Evolutionary conservation across 495 filamentous ascomycete species (phyloP), one percentile per base, ranked within the genome.

Genomic region (Podospora fimiseda): DNA sequence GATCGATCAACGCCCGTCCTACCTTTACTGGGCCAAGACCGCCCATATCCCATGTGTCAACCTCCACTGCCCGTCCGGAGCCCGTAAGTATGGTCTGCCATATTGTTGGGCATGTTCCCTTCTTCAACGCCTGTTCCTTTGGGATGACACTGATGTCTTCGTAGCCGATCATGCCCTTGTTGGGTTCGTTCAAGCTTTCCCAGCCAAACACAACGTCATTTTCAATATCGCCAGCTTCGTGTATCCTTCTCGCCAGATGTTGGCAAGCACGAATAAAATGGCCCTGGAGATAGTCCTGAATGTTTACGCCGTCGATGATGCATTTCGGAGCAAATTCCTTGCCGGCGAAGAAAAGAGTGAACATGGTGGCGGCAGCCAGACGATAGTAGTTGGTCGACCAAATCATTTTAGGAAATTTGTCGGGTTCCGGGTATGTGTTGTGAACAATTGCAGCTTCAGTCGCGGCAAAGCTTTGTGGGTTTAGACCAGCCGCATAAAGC

Each of bases 371-470:
- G 48, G 88, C 89, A 5, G 85, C 90, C 21, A 96, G 74, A 38
- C 94, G 84, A 43, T 81, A 86, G 61, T 98, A 98, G 61, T 98
- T 97, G 19, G 93, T 98, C 43, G 91, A 89, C 93, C 93, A 98
- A 18, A 96, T 90, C 93, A 98, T 98, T 70, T 97, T 97, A 2
- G 93, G 94, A 62, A 93, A 98, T 2, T 83, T 77, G 3, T 82
- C 82, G 15, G 90, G 89, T 33, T 95, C 78, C n/a, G 89, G 85
- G 60, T 87, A 96, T 0, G 87, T 92, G 61, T 97, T 98, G 41
- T 98, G 93, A 20, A 98, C 92, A 40, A 96, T 76, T 18, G 94
- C 90, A 2, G 90, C 94, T 68, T 96, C 87, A 14, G 92, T 98
- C 20, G 81, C 83, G 41, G 83, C 82, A 61, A 98, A 96, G 24